Conservation (phyloP, 2,329 filamentous ascomycete genomes). For the Clonostachys sp. region DNA sequence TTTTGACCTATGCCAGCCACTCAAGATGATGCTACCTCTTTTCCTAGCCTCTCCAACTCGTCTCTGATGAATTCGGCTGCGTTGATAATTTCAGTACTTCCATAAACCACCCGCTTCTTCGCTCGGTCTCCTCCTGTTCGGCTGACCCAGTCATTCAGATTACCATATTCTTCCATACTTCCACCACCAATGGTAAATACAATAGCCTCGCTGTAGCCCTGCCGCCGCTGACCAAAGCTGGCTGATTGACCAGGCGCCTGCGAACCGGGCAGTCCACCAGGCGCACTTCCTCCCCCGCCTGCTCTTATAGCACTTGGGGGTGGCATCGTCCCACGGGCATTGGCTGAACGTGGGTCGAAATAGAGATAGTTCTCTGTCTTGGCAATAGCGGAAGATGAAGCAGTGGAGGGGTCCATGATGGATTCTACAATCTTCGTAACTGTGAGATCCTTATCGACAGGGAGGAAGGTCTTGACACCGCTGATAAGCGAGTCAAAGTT, state of each 20-base stretch:
- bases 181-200: constrained; percentile 96
- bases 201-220: constrained; percentile 84
- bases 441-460: constrained; percentile 89
- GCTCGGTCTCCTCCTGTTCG: constrained; percentile 64
- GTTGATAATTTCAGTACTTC: constrained; percentile 79
- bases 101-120: constrained; percentile 84
- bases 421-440: constrained; percentile 98
- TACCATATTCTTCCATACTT: constrained; percentile 98
- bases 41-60: constrained; percentile 59
- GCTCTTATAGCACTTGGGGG: constrained; percentile 61
- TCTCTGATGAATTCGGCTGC: constrained; percentile 62
- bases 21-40: constrained; percentile 39
- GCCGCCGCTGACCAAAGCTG: constrained; percentile 84
- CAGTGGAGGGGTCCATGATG: constrained; percentile 91
- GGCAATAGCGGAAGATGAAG: constrained; percentile 85
- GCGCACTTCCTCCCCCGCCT: constrained; percentile 32
- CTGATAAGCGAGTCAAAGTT: constrained; percentile 95
- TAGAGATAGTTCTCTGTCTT: constrained; percentile 97
- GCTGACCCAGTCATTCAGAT: constrained; percentile 92
- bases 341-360: constrained; percentile 91
- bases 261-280: constrained; percentile 45
- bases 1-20: neutral
- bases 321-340: constrained; percentile 87
- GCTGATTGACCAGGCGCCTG: constrained; percentile 63
- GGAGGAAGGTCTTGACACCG: constrained; percentile 97